Base-by-base conservation (phyloP, 2,329 filamentous ascomycete species). In the Triangularia verruculosa region DNA sequence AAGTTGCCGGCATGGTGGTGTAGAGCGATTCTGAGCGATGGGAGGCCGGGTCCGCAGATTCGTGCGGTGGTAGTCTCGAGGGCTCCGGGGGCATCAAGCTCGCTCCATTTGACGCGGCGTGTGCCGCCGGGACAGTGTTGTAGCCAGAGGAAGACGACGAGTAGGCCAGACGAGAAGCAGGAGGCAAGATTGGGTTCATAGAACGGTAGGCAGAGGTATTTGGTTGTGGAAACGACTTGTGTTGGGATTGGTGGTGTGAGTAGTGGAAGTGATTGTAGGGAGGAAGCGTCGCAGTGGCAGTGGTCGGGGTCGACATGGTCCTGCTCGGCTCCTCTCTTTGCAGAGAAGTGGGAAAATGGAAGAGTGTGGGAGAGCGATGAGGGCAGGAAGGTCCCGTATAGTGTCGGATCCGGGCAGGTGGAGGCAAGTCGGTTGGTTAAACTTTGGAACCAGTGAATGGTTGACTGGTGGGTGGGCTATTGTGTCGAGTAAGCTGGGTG, bases 281-380 rank as follows among this genome's bases (percentile, higher is more conserved):
- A 74, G 88, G 87, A 74, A 91, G 82, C 70, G 88, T 89, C 73
- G 88, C 88, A 76, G 89, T 90, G 72, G 88, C 89, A 73, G 88
- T 90, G 67, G 90, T 92, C 70, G 91, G 90, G 71, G 90, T 93
- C 82, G 91, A 93, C 91, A 94, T 93, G 76, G 62, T 71, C 63
- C 59, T 63, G 59, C 59, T 63, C 66, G 47, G 59, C 57, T 57
- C 52, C 30, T 66, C 55, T 30, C 63, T n/a, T n/a, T 53, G 61
- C 57, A 60, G 39, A 54, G 22, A 54, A 24, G 24, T 47, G 39
- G 39, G 39, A 9, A 47, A 47, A 20, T 47, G 51, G 51, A 54
- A 28, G 51, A 64, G 64, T 61, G 39, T 54, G 56, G 54, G 55
- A 62, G 57, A 57, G 57, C n/a, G 61, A 61, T 32, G 60, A 43